Evolutionary conservation across 148 eudicot genomes (phyloP).

Genomic region (Persicaria maculosa): DNA sequence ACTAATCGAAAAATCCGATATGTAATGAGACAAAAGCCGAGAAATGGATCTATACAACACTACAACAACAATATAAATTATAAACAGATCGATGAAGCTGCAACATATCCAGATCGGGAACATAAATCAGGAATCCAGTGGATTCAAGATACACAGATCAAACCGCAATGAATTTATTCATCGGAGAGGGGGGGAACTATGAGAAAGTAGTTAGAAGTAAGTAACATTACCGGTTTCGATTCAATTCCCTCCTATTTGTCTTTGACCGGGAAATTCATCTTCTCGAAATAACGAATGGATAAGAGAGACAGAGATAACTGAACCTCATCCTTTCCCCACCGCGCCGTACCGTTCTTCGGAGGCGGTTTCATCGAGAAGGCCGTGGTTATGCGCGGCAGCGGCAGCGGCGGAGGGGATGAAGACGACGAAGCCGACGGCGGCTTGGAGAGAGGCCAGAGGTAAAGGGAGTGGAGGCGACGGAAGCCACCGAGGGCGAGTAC

Average conservation of each 20-base stretch:
- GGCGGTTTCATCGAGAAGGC: slow-evolving; percentile 15
- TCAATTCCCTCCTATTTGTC: slow-evolving; percentile 17
- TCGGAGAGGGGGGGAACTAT: neutral
- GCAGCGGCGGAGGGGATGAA: slow-evolving; percentile 17
- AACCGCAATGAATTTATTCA: neutral
- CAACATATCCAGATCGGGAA: neutral
- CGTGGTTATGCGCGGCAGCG: slow-evolving; percentile 34
- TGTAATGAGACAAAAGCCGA: neutral
- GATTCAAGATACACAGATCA: neutral
- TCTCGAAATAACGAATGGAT: slow-evolving; percentile 67
- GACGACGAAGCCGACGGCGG: slow-evolving; percentile 23
- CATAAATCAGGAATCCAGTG: neutral
- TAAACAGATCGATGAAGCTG: neutral
- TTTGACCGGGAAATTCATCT: slow-evolving; percentile 47
- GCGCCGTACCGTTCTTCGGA: slow-evolving; percentile 14
- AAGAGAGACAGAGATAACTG: slow-evolving; percentile 66
- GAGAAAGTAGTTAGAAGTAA: neutral
- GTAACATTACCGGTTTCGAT: neutral
- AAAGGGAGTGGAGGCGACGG: slow-evolving; percentile 54
- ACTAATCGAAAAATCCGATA: neutral
- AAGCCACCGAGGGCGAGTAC: slow-evolving; percentile 84
- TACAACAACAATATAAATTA: neutral
- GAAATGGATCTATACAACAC: neutral
- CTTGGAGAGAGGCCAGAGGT: slow-evolving; percentile 52
- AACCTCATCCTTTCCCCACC: slow-evolving; percentile 88